These are phyloP conservation scores for Phycomyces blakesleeanus DNA, from an alignment of 192 early-diverging fungal species.

Conservation along the genomic window DNA sequence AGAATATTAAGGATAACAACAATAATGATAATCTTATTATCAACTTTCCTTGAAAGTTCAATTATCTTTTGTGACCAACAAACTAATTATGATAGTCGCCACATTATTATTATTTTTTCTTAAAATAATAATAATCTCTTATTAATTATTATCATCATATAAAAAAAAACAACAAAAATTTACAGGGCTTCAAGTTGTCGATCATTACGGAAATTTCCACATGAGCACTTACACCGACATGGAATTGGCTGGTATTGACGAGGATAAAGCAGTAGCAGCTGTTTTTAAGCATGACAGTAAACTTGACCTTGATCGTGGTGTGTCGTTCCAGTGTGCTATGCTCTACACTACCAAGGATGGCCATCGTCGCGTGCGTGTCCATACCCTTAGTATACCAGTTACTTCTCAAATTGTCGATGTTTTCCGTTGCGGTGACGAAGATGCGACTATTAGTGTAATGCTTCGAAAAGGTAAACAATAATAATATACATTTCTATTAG, in stretches of 20 bases:
- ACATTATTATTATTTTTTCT: neutral
- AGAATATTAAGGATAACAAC: too few species aligned
- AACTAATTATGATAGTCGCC: neutral
- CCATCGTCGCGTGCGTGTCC: slow-evolving; percentile 86
- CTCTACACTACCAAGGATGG: slow-evolving; percentile 94
- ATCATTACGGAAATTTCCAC: slow-evolving; percentile 93
- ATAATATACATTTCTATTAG: too few species aligned
- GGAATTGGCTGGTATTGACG: slow-evolving; percentile 88
- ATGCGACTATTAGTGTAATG: slow-evolving; percentile 86
- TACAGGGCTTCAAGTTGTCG: slow-evolving; percentile 72
- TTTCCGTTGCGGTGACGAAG: slow-evolving; percentile 89
- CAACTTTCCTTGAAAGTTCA: too few species aligned
- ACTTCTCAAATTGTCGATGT: slow-evolving; percentile 80
- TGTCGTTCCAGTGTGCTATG: slow-evolving; percentile 92
- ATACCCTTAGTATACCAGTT: slow-evolving; percentile 78
- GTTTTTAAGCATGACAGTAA: slow-evolving; percentile 89
- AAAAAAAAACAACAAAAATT: neutral
- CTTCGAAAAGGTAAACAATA: slow-evolving; percentile 74
- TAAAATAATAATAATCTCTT: too few species aligned
- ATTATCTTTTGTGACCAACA: neutral
- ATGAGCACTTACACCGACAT: slow-evolving; percentile 94
- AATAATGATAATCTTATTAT: neutral
- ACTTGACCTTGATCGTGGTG: slow-evolving; percentile 80
- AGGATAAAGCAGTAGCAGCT: slow-evolving; percentile 81
- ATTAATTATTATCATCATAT: too few species aligned